Conservation (phyloP, 139 green algal genomes). For the Chlamydomonas sphaeroides region DNA sequence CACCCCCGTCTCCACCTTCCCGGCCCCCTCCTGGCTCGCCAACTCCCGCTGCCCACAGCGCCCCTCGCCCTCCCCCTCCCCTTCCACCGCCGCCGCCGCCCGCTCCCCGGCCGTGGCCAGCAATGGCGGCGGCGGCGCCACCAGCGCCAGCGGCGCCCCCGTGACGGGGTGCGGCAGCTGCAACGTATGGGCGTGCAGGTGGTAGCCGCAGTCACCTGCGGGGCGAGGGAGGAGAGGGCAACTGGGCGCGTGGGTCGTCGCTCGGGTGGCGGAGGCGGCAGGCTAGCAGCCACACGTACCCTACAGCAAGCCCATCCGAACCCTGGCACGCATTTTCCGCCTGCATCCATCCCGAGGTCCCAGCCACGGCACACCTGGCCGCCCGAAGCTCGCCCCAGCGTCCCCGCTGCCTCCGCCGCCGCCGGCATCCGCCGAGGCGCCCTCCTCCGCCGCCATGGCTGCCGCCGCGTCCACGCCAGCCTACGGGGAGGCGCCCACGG, state of each 20-base stretch:
- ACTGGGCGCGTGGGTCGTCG: too few species aligned
- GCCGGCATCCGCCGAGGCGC: not conserved
- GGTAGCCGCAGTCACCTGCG: constrained; percentile 62
- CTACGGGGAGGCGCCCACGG: not conserved
- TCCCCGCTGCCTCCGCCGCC: not conserved
- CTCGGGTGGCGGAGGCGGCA: not conserved
- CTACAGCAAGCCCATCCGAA: too few species aligned
- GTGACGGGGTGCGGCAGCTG: constrained; percentile 49
- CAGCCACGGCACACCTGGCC: constrained; percentile 1
- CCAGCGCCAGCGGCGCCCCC: constrained; percentile 11
- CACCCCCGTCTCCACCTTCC: too few species aligned
- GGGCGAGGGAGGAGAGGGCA: not conserved
- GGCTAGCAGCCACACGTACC: not conserved
- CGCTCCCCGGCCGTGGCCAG: constrained; percentile 11
- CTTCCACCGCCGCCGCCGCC: too few species aligned
- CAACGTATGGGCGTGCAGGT: constrained; percentile 53
- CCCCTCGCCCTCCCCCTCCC: too few species aligned
- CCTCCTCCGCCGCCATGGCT: not conserved
- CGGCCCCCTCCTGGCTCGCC: too few species aligned
- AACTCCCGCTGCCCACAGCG: too few species aligned
- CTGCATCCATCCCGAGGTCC: too few species aligned
- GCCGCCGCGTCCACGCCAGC: not conserved
- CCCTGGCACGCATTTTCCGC: too few species aligned
- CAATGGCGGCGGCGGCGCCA: constrained; percentile 28
- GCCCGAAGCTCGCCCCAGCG: not conserved